A percentile compares a stretch with the other conserved stretches of the same genome.
Conservation (phyloP, 2,329 filamentous ascomycete genomes). For the Claviceps cyperi region DNA sequence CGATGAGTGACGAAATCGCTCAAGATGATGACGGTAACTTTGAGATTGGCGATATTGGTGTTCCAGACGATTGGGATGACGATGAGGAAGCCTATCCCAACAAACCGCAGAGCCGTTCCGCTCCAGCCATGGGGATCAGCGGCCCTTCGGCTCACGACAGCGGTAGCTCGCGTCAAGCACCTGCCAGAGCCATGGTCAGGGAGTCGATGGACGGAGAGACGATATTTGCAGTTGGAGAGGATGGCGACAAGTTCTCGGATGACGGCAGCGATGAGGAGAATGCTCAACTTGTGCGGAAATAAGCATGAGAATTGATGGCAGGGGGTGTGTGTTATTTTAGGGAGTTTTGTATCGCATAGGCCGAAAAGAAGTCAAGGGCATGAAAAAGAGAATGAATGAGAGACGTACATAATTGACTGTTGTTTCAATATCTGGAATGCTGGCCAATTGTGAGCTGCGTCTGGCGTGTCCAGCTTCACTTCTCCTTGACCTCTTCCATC, state of each 20-base stretch:
- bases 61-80: conserved; percentile 48
- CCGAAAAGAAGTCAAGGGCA: neutral
- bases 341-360: neutral
- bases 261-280: conserved; percentile 45
- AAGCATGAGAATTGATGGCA: conserved; percentile 11
- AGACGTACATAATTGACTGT: no score
- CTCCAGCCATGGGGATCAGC: conserved; percentile 14
- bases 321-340: neutral
- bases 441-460: no score
- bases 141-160: conserved; percentile 11
- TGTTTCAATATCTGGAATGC: no score
- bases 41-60: conserved; percentile 84
- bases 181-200: conserved; percentile 27
- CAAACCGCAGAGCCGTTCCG: conserved; percentile 13
- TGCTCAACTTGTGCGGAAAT: conserved; percentile 28
- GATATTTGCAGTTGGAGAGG: conserved; percentile 87
- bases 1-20: conserved; percentile 97
- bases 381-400: no score
- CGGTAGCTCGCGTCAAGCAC: conserved; percentile 8
- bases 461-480: no score
- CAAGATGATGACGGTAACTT: conserved; percentile 95
- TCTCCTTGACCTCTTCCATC: no score
- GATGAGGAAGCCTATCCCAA: conserved; percentile 38
- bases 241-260: conserved; percentile 68
- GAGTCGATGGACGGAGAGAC: conserved; percentile 71